A percentile compares a stretch with the other conserved stretches of the same genome.
These are phyloP conservation scores for Pseudogymnoascus sp. DNA, from an alignment of 2,329 filamentous ascomycete genomes.

Conservation along the genomic window DNA sequence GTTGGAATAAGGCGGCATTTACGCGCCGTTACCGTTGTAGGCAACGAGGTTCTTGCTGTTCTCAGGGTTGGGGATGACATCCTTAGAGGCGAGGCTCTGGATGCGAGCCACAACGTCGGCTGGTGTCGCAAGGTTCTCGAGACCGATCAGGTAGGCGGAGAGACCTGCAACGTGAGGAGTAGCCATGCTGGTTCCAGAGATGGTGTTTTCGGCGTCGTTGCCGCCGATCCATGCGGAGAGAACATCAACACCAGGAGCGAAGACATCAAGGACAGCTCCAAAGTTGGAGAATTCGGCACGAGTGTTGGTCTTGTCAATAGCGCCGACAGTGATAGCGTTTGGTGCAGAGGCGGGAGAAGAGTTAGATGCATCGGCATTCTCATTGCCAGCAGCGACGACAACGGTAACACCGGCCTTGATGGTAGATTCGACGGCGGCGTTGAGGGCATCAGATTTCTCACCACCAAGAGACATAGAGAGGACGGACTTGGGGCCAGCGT, in stretches of 20 bases:
- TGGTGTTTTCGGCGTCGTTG: slow-evolving; percentile 39
- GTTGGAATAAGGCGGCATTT: slow-evolving; percentile 13
- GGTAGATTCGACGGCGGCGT: slow-evolving; percentile 41
- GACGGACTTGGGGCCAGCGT: slow-evolving; percentile 41
- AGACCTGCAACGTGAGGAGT: slow-evolving; percentile 53
- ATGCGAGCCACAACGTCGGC: slow-evolving; percentile 42
- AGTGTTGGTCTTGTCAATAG: slow-evolving; percentile 34
- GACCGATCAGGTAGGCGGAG: slow-evolving; percentile 46
- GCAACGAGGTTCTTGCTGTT: slow-evolving; percentile 46
- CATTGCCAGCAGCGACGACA: slow-evolving; percentile 49
- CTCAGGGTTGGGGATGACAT: slow-evolving; percentile 34
- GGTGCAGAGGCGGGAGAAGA: slow-evolving; percentile 43
- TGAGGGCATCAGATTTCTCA: slow-evolving; percentile 38
- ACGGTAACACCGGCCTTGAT: slow-evolving; percentile 41
- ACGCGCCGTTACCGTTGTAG: slow-evolving; percentile 43
- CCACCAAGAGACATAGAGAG: slow-evolving; percentile 58
- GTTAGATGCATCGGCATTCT: slow-evolving; percentile 32
- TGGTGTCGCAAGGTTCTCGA: slow-evolving; percentile 37
- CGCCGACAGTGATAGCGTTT: slow-evolving; percentile 46
- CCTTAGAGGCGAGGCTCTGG: slow-evolving; percentile 34
- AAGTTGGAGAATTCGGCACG: slow-evolving; percentile 44
- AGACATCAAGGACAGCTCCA: slow-evolving; percentile 42
- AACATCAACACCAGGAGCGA: slow-evolving; percentile 41
- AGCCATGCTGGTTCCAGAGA: slow-evolving; percentile 57
- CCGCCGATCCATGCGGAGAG: slow-evolving; percentile 40